These are phyloP conservation scores for Lasiodiplodia gonubiensis DNA, from an alignment of 2,329 filamentous ascomycete species.

Conservation along the genomic window DNA sequence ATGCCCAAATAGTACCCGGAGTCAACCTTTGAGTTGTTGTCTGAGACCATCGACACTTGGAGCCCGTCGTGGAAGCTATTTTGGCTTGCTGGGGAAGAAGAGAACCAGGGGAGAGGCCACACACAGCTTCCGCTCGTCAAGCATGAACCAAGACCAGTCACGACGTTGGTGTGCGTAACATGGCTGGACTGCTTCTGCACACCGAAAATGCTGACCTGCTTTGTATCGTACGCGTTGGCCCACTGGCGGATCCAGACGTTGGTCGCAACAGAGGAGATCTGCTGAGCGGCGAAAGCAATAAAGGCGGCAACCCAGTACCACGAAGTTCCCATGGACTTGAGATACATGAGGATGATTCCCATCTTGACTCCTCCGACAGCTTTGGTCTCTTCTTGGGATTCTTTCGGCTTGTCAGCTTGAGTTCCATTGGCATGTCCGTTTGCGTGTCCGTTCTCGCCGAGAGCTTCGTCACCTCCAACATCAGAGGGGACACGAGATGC, in stretches of 20 bases:
- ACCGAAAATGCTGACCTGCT: slow-evolving; percentile 47
- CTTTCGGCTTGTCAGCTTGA: slow-evolving; percentile 27
- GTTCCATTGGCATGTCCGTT: slow-evolving; percentile 58
- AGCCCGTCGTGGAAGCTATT: slow-evolving; percentile 32
- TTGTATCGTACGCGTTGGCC: slow-evolving; percentile 81
- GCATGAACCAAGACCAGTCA: slow-evolving; percentile 54
- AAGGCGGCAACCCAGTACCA: slow-evolving; percentile 87
- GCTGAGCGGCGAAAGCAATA: slow-evolving; percentile 78
- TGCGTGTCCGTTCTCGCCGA: slow-evolving; percentile 47
- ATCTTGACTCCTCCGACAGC: slow-evolving; percentile 86
- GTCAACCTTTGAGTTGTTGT: slow-evolving; percentile 66
- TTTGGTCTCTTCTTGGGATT: slow-evolving; percentile 69
- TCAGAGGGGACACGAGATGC: slow-evolving; percentile 81
- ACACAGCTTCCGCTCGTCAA: slow-evolving; percentile 58
- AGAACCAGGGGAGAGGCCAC: slow-evolving; percentile 49
- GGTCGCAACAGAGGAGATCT: slow-evolving; percentile 83
- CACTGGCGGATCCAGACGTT: slow-evolving; percentile 95
- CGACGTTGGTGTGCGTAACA: slow-evolving; percentile 51
- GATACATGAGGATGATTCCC: slow-evolving; percentile 83
- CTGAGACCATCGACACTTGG: slow-evolving; percentile 45
- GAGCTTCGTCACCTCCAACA: slow-evolving; percentile 64
- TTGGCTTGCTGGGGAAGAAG: not conserved
- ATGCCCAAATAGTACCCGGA: slow-evolving; percentile 82
- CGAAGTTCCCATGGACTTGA: slow-evolving; percentile 91
- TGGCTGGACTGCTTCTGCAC: slow-evolving; percentile 35